These are phyloP conservation scores for Picochlorum sp. DNA, from an alignment of 139 green algal genomes.

Conservation along the genomic window DNA sequence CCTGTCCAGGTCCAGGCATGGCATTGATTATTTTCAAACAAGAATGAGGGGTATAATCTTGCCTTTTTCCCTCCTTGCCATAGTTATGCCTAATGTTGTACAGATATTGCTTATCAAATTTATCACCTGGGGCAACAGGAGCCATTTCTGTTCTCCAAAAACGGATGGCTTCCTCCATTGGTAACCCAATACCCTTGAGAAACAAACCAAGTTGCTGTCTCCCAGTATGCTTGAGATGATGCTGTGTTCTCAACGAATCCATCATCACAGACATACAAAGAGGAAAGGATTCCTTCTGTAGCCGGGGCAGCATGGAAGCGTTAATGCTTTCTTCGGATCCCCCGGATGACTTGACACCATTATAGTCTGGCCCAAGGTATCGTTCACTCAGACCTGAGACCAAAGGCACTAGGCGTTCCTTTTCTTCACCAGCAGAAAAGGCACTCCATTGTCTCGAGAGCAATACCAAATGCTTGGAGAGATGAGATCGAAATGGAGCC, in stretches of 20 bases:
- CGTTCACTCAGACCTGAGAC: slow-evolving; percentile 63
- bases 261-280: slow-evolving; percentile 69
- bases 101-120: slow-evolving; percentile 95
- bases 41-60: slow-evolving; percentile 82
- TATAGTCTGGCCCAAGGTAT: slow-evolving; percentile 64
- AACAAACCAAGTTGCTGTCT: slow-evolving; percentile 91
- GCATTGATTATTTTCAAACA: slow-evolving; percentile 78
- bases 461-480: slow-evolving; percentile 37
- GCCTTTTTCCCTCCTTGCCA: slow-evolving; percentile 89
- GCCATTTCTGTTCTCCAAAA: slow-evolving; percentile 83
- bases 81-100: slow-evolving; percentile 98
- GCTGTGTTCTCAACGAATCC: slow-evolving; percentile 48
- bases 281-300: slow-evolving; percentile 67
- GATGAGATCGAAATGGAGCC: slow-evolving; percentile 47
- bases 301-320: slow-evolving; percentile 31
- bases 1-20: slow-evolving; percentile 59
- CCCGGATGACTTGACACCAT: slow-evolving; percentile 20
- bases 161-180: slow-evolving; percentile 79
- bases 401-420: slow-evolving; percentile 69
- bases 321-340: slow-evolving; percentile 19
- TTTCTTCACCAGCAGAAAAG: slow-evolving; percentile 52
- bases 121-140: slow-evolving; percentile 52
- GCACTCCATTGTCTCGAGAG: slow-evolving; percentile 51
- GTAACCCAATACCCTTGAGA: slow-evolving; percentile 88
- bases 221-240: slow-evolving; percentile 87